Percentiles rank a stretch among this genome's conserved stretches.
Conservation (phyloP, 345 rosid species). For the Diplotaxis tenuifolia region DNA sequence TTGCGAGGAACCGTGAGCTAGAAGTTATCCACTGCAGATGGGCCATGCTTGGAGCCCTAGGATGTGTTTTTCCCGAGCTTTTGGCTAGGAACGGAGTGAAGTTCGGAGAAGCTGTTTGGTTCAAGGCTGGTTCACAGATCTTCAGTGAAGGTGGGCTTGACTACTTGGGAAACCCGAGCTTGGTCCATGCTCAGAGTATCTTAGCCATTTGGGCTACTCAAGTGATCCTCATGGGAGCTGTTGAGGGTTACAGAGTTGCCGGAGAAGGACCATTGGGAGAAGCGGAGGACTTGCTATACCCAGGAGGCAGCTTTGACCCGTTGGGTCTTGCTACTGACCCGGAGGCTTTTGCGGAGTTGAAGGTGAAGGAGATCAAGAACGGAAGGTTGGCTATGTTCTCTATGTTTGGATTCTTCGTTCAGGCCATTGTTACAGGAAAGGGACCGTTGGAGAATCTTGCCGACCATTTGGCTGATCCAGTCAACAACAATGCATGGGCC, state of each 20-base stretch:
- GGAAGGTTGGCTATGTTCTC: constrained; percentile 87
- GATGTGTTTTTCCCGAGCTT: constrained; percentile 75
- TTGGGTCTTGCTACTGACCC: constrained; percentile 79
- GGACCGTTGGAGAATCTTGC: constrained; percentile 79
- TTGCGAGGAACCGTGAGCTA: constrained; percentile 83
- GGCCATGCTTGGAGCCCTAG: constrained; percentile 87
- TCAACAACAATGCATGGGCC: constrained; percentile 89
- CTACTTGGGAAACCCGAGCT: constrained; percentile 81
- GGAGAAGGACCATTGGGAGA: constrained; percentile 69
- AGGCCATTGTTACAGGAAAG: constrained; percentile 83
- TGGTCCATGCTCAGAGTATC: constrained; percentile 79
- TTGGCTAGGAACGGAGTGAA: constrained; percentile 38
- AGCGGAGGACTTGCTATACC: constrained; percentile 69
- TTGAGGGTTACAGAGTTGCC: constrained; percentile 72
- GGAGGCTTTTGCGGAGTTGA: constrained; percentile 77
- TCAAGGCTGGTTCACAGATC: constrained; percentile 57
- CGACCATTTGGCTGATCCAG: constrained; percentile 83
- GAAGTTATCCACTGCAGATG: constrained; percentile 80
- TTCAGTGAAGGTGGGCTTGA: constrained; percentile 80
- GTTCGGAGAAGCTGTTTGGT: constrained; percentile 41
- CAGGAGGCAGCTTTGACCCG: constrained; percentile 85
- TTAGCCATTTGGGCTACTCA: constrained; percentile 77
- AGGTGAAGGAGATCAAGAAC: constrained; percentile 83
- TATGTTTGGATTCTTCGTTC: constrained; percentile 83
- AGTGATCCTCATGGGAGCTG: constrained; percentile 70